A percentile compares a stretch with the other conserved stretches of the same genome.
Conservation (phyloP, 1,284 basidiomycete genomes). For the Takashimella koratensis region DNA sequence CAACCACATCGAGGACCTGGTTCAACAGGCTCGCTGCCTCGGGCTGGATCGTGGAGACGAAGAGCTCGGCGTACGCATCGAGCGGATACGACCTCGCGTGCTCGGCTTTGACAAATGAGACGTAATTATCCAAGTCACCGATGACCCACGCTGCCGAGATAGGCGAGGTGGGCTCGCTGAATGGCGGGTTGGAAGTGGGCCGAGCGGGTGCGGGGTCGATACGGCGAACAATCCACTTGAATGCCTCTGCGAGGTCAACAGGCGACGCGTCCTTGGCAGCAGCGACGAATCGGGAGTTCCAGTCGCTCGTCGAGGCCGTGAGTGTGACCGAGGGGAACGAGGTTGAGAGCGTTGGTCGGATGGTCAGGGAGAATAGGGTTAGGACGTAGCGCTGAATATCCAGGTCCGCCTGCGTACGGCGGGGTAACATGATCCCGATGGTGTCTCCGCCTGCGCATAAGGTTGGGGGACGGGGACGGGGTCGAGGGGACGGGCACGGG, state of each 20-base stretch:
- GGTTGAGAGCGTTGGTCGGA: constrained; percentile 17
- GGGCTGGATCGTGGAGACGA: constrained; percentile 16
- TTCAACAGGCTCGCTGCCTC: constrained; percentile 18
- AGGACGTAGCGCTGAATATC: constrained; percentile 25
- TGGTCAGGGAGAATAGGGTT: constrained; percentile 24
- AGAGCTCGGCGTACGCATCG: constrained; percentile 26
- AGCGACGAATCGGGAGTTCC: constrained; percentile 18
- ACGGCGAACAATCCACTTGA: constrained; percentile 31
- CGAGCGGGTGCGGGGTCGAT: constrained; percentile 7
- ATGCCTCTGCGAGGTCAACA: constrained; percentile 26
- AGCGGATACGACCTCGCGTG: constrained; percentile 34
- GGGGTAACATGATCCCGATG: constrained; percentile 33
- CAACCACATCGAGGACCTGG: constrained; percentile 36
- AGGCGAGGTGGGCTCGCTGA: background rate
- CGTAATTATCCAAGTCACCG: constrained; percentile 13
- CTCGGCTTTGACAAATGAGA: constrained; percentile 34
- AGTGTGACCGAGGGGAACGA: constrained; percentile 27
- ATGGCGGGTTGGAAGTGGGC: background rate
- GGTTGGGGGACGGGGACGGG: too few relatives aligned
- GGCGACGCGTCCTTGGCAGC: constrained; percentile 18
- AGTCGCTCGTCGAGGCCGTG: constrained; percentile 5
- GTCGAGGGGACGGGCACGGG: too few relatives aligned
- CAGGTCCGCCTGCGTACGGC: constrained; percentile 13
- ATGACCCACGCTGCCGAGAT: background rate
- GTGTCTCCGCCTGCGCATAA: constrained; percentile 19